phyloP scores from a whole-genome alignment of 1,284 basidiomycete genomes.

The Puccinia hordei region DNA sequence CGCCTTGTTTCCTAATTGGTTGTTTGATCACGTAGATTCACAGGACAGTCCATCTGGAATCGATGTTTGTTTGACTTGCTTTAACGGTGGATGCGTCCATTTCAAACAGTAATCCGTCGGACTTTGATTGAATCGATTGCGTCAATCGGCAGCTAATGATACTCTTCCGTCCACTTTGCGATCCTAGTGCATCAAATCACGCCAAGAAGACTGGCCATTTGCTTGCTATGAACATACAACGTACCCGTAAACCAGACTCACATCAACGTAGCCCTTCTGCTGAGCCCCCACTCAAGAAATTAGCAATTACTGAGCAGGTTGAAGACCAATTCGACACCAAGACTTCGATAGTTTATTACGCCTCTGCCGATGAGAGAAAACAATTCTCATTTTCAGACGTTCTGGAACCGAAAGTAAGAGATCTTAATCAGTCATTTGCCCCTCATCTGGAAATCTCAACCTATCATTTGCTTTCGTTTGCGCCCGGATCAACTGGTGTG shows the following conservation, averaged over 20 bases:
- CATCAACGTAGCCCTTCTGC: constrained; percentile 64
- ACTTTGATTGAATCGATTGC: not conserved
- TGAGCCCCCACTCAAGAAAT: constrained; percentile 84
- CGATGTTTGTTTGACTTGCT: constrained; percentile 87
- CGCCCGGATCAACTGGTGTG: not conserved
- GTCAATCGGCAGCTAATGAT: constrained; percentile 60
- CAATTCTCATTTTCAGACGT: not conserved
- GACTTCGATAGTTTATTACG: constrained; percentile 74
- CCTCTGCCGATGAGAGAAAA: constrained; percentile 63
- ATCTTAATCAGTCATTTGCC: not conserved
- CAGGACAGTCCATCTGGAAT: constrained; percentile 76
- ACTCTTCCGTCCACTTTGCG: not conserved
- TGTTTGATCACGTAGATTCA: constrained; percentile 6
- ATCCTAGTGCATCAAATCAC: constrained; percentile 64
- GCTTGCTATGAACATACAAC: constrained; percentile 79
- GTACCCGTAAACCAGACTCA: constrained; percentile 67
- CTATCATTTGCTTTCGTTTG: not conserved
- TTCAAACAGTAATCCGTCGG: constrained; percentile 60
- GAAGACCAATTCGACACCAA: constrained; percentile 82
- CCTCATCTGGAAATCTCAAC: not conserved
- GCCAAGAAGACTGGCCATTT: constrained; percentile 71
- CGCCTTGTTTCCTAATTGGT: not conserved
- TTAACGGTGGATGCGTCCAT: constrained; percentile 81
- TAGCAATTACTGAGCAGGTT: constrained; percentile 79
- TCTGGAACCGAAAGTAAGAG: not conserved